Base-by-base conservation (phyloP, 2,329 filamentous ascomycete genomes). In the Triangularia verruculosa region DNA sequence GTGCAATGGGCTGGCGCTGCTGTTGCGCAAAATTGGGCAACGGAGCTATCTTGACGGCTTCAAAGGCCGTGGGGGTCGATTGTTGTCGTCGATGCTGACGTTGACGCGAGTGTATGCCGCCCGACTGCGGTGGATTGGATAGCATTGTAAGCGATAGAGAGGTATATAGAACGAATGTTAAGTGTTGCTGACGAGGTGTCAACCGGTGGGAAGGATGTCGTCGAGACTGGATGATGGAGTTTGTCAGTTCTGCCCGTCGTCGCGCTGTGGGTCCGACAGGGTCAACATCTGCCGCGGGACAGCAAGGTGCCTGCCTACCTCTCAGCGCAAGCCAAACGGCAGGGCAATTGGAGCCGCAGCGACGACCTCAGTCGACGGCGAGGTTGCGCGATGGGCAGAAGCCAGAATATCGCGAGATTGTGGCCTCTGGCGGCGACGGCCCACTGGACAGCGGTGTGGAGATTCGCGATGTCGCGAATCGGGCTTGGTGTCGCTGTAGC, bases 1-100 rank as follows among this genome's bases (percentile, higher is more conserved):
- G 91, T 75, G 82, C 80, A 71, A 79, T 74, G 63, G 69, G 72
- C 67, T 75, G 78, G 67, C 74, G 76, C 68, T 75, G 75, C 52
- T 72, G 74, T 64, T 75, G 74, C 77, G 34, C n/a, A 32, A 85
- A 81, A 64, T 77, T 83, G 73, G 88, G 85, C 79, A 90, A 82
- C 79, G 82, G 85, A 64, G 79, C 80, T 79, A 88, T 86, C 84
- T 88, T 90, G 75, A 86, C 85, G 73, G 87, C 86, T 76, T 94
- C 91, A 79, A 91, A 91, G 76, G 85, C 86, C 78, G 85, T 86
- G 69, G 91, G 91, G 74, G 91, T 94, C 73, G 93, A 97, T 74
- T 91, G 89, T 82, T 96, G 92, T 80, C 93, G 90, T 77, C 91
- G 86, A 80, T 96, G 92, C 79, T 87, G 84, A 80, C 86, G 86